A percentile compares a stretch with the other conserved stretches of the same genome.
phyloP scores from a whole-genome alignment of 148 eudicot species.

The Bassia scoparia region DNA sequence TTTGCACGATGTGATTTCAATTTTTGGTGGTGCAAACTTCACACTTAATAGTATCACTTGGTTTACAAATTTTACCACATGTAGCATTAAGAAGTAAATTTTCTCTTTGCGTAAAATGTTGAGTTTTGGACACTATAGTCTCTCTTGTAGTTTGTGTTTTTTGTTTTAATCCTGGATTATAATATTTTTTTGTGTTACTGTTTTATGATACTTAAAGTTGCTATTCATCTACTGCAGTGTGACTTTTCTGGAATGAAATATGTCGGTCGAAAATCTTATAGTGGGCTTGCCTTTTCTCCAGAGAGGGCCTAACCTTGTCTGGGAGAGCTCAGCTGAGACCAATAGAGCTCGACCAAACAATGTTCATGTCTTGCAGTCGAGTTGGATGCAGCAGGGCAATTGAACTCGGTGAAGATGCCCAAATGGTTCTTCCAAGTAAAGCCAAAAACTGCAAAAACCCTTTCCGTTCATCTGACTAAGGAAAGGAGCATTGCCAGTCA shows the following conservation, averaged over 20 bases:
- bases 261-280: constrained; percentile 45
- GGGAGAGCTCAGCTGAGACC: constrained; percentile 42
- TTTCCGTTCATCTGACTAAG: constrained; percentile 36
- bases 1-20: too few species aligned
- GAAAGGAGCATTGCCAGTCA: constrained; percentile 51
- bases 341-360: constrained; percentile 38
- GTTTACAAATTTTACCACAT: too few species aligned
- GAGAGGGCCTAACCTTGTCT: constrained; percentile 40
- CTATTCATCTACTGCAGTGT: constrained; percentile 30
- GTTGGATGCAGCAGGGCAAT: constrained; percentile 70
- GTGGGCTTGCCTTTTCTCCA: constrained; percentile 41
- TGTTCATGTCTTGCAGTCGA: constrained; percentile 69
- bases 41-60: too few species aligned
- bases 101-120: too few species aligned
- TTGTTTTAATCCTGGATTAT: too few species aligned
- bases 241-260: constrained; percentile 39
- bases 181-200: too few species aligned
- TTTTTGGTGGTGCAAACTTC: too few species aligned
- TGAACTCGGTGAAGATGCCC: constrained; percentile 41
- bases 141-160: too few species aligned
- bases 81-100: too few species aligned
- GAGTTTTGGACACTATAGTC: too few species aligned
- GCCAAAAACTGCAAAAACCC: constrained; percentile 42
- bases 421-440: constrained; percentile 43
- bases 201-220: not conserved